Evolutionary conservation across 2,329 filamentous ascomycete genomes (phyloP).

Genomic region (Penicillium verrucosum): DNA sequence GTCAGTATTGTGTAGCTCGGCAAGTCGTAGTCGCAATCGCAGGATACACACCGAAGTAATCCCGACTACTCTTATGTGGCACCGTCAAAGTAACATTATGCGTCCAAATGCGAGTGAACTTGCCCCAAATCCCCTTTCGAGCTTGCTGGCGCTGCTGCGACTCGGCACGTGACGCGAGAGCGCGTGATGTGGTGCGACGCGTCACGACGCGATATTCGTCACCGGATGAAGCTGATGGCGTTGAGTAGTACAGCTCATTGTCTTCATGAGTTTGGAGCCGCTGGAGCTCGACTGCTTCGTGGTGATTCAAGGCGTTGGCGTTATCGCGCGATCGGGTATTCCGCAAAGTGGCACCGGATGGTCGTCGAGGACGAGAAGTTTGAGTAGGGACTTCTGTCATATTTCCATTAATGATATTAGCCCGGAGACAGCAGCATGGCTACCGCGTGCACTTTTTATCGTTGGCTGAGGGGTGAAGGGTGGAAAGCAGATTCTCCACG

Average conservation of each 20-base stretch:
- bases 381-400: background rate
- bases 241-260: constrained; percentile 22
- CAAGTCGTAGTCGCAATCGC: background rate
- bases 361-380: background rate
- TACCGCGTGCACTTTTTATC: background rate
- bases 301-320: background rate
- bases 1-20: background rate
- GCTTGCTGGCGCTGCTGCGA: constrained; percentile 9
- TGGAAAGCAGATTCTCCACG: background rate
- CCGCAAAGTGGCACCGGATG: background rate
- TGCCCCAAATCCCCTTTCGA: constrained; percentile 55
- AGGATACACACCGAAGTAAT: constrained; percentile 39
- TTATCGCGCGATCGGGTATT: constrained; percentile 3
- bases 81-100: constrained; percentile 48
- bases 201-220: constrained; percentile 32
- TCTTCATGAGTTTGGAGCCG: constrained; percentile 30
- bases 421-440: background rate
- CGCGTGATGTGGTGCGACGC: constrained; percentile 25
- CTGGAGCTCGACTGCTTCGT: constrained; percentile 31
- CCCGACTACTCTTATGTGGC: constrained; percentile 40
- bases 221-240: constrained; percentile 33
- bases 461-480: background rate
- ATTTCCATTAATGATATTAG: background rate
- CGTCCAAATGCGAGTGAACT: constrained; percentile 76
- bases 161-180: constrained; percentile 3